phyloP scores from a whole-genome alignment of 352 stramenopile genomes.

The Pythium diclinum region DNA sequence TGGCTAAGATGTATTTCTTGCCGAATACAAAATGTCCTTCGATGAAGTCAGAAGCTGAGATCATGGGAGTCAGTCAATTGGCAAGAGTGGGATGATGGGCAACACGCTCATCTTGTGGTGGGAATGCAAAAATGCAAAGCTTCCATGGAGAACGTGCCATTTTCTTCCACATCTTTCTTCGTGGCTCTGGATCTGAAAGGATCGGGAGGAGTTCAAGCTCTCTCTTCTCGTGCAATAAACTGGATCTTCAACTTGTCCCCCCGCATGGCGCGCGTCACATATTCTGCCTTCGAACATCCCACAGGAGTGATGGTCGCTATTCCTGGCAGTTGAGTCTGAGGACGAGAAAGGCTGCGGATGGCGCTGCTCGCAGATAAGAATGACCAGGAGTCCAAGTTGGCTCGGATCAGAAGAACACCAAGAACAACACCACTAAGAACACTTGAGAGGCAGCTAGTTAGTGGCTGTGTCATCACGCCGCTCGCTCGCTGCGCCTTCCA shows the following conservation, averaged over 20 bases:
- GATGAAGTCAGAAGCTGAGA: neutral
- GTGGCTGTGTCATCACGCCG: neutral
- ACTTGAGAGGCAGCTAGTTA: neutral
- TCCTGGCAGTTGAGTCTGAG: neutral
- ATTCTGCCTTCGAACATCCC: neutral
- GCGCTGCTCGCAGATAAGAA: neutral
- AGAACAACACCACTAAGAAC: neutral
- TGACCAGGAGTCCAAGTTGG: neutral
- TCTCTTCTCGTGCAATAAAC: neutral
- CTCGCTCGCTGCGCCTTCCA: neutral
- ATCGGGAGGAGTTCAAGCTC: neutral
- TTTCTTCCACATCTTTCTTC: neutral
- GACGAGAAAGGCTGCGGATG: neutral
- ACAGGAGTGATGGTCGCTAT: slow-evolving; percentile 1
- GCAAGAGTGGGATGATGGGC: neutral
- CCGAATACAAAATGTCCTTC: neutral
- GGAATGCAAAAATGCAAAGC: neutral
- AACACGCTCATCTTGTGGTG: neutral
- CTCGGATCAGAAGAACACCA: slow-evolving; percentile 6
- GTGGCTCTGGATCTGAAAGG: neutral
- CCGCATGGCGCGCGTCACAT: neutral
- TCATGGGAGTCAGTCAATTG: neutral
- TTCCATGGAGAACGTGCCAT: neutral
- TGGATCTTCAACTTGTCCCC: neutral
- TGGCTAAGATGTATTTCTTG: neutral